These are phyloP conservation scores for Nigrograna mackinnonii DNA, from an alignment of 2,329 filamentous ascomycete species.

Conservation along the genomic window DNA sequence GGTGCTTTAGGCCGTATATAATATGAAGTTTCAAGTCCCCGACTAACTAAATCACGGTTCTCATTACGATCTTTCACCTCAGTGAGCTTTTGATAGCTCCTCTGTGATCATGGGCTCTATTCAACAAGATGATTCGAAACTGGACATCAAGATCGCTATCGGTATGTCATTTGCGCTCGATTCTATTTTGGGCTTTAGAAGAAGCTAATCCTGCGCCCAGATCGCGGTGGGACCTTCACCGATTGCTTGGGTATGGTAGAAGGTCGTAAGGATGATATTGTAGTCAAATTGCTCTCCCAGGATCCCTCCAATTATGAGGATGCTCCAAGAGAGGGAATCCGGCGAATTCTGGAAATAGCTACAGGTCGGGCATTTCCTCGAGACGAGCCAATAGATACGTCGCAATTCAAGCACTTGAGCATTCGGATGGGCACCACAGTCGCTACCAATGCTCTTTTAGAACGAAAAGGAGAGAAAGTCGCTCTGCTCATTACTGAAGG, in stretches of 20 bases:
- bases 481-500: slow-evolving; percentile 30
- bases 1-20: too few species aligned
- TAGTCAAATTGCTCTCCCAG: slow-evolving; percentile 33
- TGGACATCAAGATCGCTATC: too few species aligned
- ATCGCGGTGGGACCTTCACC: slow-evolving; percentile 35
- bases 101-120: too few species aligned
- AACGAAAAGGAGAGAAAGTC: slow-evolving; percentile 28
- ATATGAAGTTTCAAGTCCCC: too few species aligned
- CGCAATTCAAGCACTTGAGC: too few species aligned
- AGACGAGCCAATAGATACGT: slow-evolving; percentile 21
- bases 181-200: slow-evolving; percentile 1
- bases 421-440: slow-evolving; percentile 35
- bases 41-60: too few species aligned
- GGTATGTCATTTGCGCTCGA: too few species aligned
- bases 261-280: slow-evolving; percentile 18
- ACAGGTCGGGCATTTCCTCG: slow-evolving; percentile 17
- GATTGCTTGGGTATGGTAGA: too few species aligned
- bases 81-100: too few species aligned
- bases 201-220: slow-evolving; percentile 17
- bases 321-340: slow-evolving; percentile 37
- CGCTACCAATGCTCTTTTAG: slow-evolving; percentile 31
- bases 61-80: too few species aligned
- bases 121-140: too few species aligned
- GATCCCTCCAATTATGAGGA: slow-evolving; percentile 34
- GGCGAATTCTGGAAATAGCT: slow-evolving; percentile 28